Evolutionary conservation across 2,329 filamentous ascomycete species (phyloP), one percentile per base, ranked within the genome.

Genomic region (Davidsoniella virescens): DNA sequence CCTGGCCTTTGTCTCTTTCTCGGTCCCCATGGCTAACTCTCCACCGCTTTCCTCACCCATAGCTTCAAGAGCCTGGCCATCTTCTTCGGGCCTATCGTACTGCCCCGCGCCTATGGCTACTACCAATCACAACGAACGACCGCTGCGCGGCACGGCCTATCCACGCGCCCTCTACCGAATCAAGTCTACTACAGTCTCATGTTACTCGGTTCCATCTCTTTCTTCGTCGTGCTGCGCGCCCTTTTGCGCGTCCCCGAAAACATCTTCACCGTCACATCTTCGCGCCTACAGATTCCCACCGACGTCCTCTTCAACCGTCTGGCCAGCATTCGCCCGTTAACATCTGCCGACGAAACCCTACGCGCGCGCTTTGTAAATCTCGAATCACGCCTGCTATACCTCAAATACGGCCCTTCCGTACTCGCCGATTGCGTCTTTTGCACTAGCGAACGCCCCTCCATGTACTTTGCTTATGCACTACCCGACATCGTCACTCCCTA

Each of bases 301-400:
- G 84, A 90, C 60, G 80, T 93, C 33, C 73, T 96, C 54, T 92
- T 94, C 64, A 78, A 75, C 53, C 84, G 90, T 14, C 72, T 96
- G 8, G 65, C 72, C 3, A 63, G 71, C 2, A 60, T 81, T 1
- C 74, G 81, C 0, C 67, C 72, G 0, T 69, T 85, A 2, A 80
- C 76, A 0, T 55, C 65, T 0, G 53, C 62, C 10, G 88, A 96
- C 65, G 69, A 76, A 47, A 65, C 71, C 20, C 71, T 96, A 8
- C 74, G 78, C 48, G 65, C 69, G 23, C 80, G 80, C 57, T 80
- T 96, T 60, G 73, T 77, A 56, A 81, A 75, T 54, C 67, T 81
- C 49, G 79, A 86, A 56, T 82, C 82, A 44, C 75, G 85, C 49
- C 73, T 92, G 53, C 70, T 94, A 6, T 96, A 95, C 66, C 72